Conservation (phyloP, 1,284 basidiomycete species). For the Pseudozyma tsukubaensis region DNA sequence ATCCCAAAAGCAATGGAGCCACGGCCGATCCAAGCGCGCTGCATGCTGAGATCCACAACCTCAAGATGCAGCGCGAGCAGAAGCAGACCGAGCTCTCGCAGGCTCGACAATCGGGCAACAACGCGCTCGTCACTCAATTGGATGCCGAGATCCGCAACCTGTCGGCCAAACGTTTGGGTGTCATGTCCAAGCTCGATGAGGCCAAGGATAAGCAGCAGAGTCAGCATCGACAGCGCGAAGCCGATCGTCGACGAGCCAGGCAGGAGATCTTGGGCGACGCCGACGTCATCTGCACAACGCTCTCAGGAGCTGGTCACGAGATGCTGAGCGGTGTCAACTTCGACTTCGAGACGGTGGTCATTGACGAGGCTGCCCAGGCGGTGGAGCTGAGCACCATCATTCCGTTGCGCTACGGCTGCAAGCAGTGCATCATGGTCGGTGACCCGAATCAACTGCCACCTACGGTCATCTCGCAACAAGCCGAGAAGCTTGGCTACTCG, state of each 20-base stretch:
- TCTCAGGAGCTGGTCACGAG: conserved; percentile 88
- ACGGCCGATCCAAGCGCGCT: conserved; percentile 36
- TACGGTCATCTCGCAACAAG: conserved; percentile 91
- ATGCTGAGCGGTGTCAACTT: conserved; percentile 77
- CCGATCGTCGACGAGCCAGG: conserved; percentile 52
- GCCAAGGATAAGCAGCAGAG: conserved; percentile 59
- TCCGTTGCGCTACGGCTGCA: conserved; percentile 88
- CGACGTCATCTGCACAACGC: conserved; percentile 92
- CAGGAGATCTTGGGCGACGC: conserved; percentile 71
- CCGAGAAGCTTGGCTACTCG: conserved; percentile 83
- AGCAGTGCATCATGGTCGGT: conserved; percentile 92
- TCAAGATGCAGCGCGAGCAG: conserved; percentile 54
- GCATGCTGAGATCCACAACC: conserved; percentile 42
- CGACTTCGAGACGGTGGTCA: conserved; percentile 95
- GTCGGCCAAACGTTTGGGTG: conserved; percentile 43
- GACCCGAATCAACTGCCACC: conserved; percentile 98
- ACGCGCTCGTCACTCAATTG: conserved; percentile 39
- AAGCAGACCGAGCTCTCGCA: conserved; percentile 56
- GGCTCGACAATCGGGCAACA: conserved; percentile 23
- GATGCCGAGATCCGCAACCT: conserved; percentile 53
- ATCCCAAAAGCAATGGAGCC: conserved; percentile 22
- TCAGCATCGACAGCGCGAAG: conserved; percentile 54
- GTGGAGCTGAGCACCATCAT: conserved; percentile 97
- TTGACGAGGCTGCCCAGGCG: conserved; percentile 98
- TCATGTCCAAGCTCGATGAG: conserved; percentile 59